A percentile compares a stretch with the other conserved stretches of the same genome.
These are phyloP conservation scores for Yamagishiella unicocca DNA, from an alignment of 139 green algal genomes.

Conservation along the genomic window DNA sequence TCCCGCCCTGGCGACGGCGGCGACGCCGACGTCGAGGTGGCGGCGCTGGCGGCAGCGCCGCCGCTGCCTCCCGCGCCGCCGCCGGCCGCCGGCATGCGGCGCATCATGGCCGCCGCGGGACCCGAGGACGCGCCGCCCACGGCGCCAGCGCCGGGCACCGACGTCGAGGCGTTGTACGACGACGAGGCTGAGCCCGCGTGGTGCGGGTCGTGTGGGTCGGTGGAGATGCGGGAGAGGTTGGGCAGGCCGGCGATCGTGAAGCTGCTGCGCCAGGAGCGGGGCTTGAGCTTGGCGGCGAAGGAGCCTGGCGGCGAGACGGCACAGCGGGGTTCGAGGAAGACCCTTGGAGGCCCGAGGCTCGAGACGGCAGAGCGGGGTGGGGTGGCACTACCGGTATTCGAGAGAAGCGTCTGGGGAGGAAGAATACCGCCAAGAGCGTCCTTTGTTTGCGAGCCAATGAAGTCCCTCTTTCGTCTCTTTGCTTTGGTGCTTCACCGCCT, in stretches of 20 bases:
- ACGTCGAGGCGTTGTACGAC: conserved; percentile 42
- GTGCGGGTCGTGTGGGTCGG: conserved; percentile 19
- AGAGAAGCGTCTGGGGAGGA: too few species aligned
- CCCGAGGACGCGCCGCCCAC: conserved; percentile 12
- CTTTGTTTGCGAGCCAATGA: too few species aligned
- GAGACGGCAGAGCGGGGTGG: too few species aligned
- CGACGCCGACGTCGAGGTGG: conserved; percentile 37
- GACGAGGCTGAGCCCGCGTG: conserved; percentile 11
- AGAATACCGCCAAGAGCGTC: too few species aligned
- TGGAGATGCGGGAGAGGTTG: conserved; percentile 31
- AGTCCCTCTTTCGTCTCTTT: too few species aligned
- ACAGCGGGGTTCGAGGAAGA: not conserved
- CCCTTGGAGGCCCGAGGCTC: too few species aligned
- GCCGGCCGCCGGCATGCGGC: conserved; percentile 12
- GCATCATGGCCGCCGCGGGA: conserved; percentile 24
- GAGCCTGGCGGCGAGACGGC: not conserved
- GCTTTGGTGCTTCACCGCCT: too few species aligned
- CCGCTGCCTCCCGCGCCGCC: not conserved
- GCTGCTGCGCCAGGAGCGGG: conserved; percentile 34
- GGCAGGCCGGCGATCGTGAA: conserved; percentile 45
- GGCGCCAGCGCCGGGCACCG: conserved; percentile 8
- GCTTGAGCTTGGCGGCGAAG: conserved; percentile 46
- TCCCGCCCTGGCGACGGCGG: conserved; percentile 35
- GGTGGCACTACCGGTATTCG: too few species aligned
- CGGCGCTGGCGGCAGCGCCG: conserved; percentile 19